Conservation (phyloP, 2,329 filamentous ascomycete species). For the Sclerotinia trifoliorum region DNA sequence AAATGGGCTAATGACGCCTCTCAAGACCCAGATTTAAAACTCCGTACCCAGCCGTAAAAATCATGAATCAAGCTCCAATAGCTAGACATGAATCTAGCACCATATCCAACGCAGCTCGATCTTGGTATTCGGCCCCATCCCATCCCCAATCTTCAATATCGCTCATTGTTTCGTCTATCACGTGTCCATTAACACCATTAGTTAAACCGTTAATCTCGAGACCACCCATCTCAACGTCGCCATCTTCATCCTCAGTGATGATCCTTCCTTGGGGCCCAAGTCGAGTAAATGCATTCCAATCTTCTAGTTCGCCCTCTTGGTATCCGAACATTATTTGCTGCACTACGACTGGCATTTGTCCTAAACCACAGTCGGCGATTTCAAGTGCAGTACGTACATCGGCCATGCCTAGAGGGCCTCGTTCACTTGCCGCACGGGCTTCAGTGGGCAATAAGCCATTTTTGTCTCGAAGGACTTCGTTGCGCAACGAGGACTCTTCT, state of each 20-base stretch:
- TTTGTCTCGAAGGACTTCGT: constrained; percentile 71
- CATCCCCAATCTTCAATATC: constrained; percentile 62
- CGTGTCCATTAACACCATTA: constrained; percentile 41
- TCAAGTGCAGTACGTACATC: constrained; percentile 76
- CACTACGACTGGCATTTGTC: constrained; percentile 73
- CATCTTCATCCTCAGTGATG: constrained; percentile 37
- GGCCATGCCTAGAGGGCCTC: constrained; percentile 70
- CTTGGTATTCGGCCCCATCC: constrained; percentile 57
- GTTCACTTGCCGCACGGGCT: constrained; percentile 69
- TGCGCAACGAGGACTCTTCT: constrained; percentile 69
- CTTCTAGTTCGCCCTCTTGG: constrained; percentile 72
- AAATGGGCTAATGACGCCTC: constrained; percentile 11
- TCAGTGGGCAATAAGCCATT: constrained; percentile 79
- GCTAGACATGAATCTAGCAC: constrained; percentile 47
- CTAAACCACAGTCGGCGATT: constrained; percentile 72
- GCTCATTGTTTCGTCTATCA: constrained; percentile 50
- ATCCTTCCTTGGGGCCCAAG: constrained; percentile 39
- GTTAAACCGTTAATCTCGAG: constrained; percentile 41
- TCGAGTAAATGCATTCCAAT: constrained; percentile 58
- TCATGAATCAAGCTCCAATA: constrained; percentile 32
- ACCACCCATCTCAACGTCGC: constrained; percentile 42
- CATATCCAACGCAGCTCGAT: constrained; percentile 53
- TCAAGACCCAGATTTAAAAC: constrained; percentile 27
- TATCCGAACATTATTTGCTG: constrained; percentile 69
- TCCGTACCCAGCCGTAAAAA: constrained; percentile 27